A percentile compares a stretch with the other conserved stretches of the same genome.
phyloP scores from a whole-genome alignment of 805 yeast species.

The fission yeast (Schizosaccharomyces pombe) region DNA sequence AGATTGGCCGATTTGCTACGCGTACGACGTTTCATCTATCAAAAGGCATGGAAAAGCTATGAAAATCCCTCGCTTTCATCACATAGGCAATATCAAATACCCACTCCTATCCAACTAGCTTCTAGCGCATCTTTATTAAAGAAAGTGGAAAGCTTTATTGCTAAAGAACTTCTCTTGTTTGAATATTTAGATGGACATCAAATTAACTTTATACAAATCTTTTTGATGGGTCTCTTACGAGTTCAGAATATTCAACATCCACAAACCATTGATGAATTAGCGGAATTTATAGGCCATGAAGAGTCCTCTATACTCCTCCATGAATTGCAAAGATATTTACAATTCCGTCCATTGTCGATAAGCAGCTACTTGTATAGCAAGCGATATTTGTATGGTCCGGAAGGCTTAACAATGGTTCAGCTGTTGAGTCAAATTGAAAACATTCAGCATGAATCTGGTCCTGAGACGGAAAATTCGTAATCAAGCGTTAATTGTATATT shows the following conservation, averaged over 20 bases:
- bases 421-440: background rate
- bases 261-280: background rate
- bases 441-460: too few species aligned
- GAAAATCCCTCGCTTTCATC: too few species aligned
- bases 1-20: too few species aligned
- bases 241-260: background rate
- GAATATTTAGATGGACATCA: background rate
- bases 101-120: too few species aligned
- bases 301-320: background rate
- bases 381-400: background rate
- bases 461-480: too few species aligned
- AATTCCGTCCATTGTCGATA: background rate
- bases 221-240: background rate
- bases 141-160: background rate
- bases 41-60: too few species aligned
- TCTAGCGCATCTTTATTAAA: too few species aligned
- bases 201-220: background rate
- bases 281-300: background rate
- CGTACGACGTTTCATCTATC: too few species aligned
- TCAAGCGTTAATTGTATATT: too few species aligned
- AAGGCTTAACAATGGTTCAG: background rate
- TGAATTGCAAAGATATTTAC: background rate
- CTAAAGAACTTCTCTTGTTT: background rate
- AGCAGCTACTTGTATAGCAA: background rate
- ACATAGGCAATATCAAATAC: too few species aligned